Percentiles rank a stretch among this genome's conserved stretches.
phyloP scores from a whole-genome alignment of 768 basidiomycete genomes.

The Sporobolomyces roseus region DNA sequence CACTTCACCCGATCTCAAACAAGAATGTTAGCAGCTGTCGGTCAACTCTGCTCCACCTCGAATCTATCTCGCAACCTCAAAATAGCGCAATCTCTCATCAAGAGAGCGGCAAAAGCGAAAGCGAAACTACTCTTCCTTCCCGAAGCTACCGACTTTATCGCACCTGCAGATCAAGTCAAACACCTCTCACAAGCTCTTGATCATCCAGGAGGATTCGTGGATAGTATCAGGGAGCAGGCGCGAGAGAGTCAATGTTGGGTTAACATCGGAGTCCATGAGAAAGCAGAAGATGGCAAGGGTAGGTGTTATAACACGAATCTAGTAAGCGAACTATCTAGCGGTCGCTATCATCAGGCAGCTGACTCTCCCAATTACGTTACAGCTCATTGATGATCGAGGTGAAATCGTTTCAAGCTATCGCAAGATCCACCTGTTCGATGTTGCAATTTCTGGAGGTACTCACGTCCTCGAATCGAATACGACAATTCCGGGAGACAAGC shows the following conservation, averaged over 20 bases:
- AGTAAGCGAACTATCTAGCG: background rate
- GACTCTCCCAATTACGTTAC: background rate
- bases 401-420: constrained; percentile 29
- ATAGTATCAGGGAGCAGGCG: constrained; percentile 26
- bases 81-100: constrained; percentile 29
- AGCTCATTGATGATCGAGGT: constrained; percentile 39
- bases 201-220: constrained; percentile 29
- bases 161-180: constrained; percentile 12
- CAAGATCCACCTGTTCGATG: constrained; percentile 45
- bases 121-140: constrained; percentile 39
- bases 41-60: constrained; percentile 41
- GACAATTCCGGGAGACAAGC: constrained; percentile 23
- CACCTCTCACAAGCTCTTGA: constrained; percentile 26
- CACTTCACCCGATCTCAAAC: background rate
- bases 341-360: background rate
- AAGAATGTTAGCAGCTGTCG: constrained; percentile 1
- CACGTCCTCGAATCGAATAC: constrained; percentile 35
- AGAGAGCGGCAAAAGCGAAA: constrained; percentile 16
- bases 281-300: constrained; percentile 19
- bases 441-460: constrained; percentile 27
- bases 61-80: constrained; percentile 32
- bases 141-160: constrained; percentile 45
- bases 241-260: constrained; percentile 30
- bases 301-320: constrained; percentile 43
- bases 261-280: constrained; percentile 43